Evolutionary conservation across 2,329 filamentous ascomycete species (phyloP), one percentile per base, ranked within the genome.

Genomic region (Calonectria fujianensis): DNA sequence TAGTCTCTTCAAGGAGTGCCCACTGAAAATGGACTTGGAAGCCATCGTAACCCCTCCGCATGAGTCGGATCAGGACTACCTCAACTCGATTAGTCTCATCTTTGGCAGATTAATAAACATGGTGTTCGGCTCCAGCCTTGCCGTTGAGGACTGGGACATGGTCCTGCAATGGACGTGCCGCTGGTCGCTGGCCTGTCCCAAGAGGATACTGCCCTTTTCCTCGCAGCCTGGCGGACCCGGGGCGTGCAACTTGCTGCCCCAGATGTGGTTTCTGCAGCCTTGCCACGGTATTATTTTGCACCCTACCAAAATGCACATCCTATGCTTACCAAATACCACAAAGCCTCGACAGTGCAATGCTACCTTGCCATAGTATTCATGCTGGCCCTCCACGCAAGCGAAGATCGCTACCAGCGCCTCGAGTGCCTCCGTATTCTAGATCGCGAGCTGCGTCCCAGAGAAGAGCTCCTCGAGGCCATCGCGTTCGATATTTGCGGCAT

Each of bases 331-430:
- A 24, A 9, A 24, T 4, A 48, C 10, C 8, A n/a, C 16, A 24
- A 48, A 89, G 88, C 85, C 10, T 83, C 87, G 24, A 83, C 84
- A 10, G 76, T 85, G 52, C 88, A 89, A 69, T 89, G 89, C 73
- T 85, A 83, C 66, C 80, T 88, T 8, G 83, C 86, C 0, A 79
- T 83, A 0, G 63, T 83, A 52, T 80, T 79, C n/a, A 80, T 88
- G 20, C 74, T 88, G 5, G 73, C 70, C 2, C 68, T 75, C 18
- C 32, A 76, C 18, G 76, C 81, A 14, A 69, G 73, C 0, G 37
- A 51, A 0, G 48, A 72, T 24, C 69, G 76, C 2, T 54, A 82
- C 2, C 20, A 45, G 3, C 48, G 48, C 31, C 10, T 79, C 0
- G 11, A 52, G 5, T 51, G n/a, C 1, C 63, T 78, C 4, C 20